These are phyloP conservation scores for Colletotrichum karsti DNA, from an alignment of 2,329 filamentous ascomycete genomes.

Conservation along the genomic window DNA sequence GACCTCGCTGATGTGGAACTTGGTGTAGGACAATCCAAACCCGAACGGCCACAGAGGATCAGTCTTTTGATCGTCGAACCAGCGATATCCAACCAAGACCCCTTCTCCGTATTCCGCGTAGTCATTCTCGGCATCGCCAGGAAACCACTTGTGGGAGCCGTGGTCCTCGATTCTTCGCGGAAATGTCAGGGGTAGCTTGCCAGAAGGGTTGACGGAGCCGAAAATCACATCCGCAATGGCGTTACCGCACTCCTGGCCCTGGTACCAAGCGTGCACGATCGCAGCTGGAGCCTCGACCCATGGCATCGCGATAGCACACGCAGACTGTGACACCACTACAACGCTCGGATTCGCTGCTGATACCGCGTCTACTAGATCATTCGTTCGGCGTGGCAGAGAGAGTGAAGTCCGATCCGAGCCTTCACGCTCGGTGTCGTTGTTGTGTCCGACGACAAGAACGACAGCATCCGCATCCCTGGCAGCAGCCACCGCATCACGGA, in stretches of 20 bases:
- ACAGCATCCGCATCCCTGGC: constrained; percentile 4
- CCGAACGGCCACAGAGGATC: constrained; percentile 70
- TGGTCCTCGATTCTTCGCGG: constrained; percentile 67
- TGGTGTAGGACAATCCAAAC: constrained; percentile 73
- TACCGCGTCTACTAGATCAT: constrained; percentile 65
- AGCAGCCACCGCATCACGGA: background rate
- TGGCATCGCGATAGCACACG: constrained; percentile 66
- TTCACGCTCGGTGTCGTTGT: constrained; percentile 54
- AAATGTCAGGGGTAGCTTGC: constrained; percentile 70
- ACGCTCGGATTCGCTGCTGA: constrained; percentile 65
- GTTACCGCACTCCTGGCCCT: constrained; percentile 74
- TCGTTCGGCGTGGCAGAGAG: constrained; percentile 66
- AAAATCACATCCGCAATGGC: constrained; percentile 72
- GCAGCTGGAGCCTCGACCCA: constrained; percentile 63
- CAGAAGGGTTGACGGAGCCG: constrained; percentile 69
- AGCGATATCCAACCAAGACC: constrained; percentile 73
- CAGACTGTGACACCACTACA: constrained; percentile 70
- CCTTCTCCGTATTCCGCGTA: constrained; percentile 71
- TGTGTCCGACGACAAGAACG: constrained; percentile 63
- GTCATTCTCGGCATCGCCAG: constrained; percentile 46
- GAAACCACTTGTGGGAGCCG: constrained; percentile 69
- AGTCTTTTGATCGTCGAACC: constrained; percentile 58
- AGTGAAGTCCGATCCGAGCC: constrained; percentile 74
- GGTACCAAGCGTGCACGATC: constrained; percentile 74
- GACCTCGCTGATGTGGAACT: constrained; percentile 54